Evolutionary conservation across 2,329 filamentous ascomycete species (phyloP).

Genomic region (Purpureocillium lavendulum): DNA sequence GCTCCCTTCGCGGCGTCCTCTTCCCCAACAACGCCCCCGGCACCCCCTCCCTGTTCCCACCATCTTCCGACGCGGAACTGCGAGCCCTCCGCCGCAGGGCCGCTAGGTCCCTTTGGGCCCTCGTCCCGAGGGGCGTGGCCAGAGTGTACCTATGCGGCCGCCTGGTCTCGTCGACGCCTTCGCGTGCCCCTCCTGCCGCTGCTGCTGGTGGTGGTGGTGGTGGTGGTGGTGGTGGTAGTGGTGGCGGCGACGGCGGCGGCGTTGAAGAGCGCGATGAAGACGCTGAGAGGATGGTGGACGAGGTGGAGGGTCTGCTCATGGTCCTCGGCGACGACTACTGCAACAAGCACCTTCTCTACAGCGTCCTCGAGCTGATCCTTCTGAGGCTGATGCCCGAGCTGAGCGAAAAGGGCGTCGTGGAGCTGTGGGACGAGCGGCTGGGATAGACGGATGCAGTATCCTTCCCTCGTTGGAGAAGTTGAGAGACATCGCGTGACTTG

Average conservation of each 20-base stretch:
- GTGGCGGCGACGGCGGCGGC: slow-evolving; percentile 10
- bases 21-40: slow-evolving; percentile 81
- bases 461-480: too few relatives aligned
- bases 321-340: slow-evolving; percentile 76
- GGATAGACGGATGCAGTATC: slow-evolving; percentile 11
- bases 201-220: too few relatives aligned
- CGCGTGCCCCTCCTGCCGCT: too few relatives aligned
- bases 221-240: too few relatives aligned
- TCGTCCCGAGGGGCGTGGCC: slow-evolving; percentile 38
- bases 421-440: slow-evolving; percentile 67
- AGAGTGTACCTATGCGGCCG: slow-evolving; percentile 42
- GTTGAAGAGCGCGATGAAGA: slow-evolving; percentile 14
- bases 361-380: slow-evolving; percentile 73
- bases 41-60: slow-evolving; percentile 51
- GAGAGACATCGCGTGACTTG: background rate
- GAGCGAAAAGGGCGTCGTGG: slow-evolving; percentile 58
- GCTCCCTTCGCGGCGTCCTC: slow-evolving; percentile 64
- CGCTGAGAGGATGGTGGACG: slow-evolving; percentile 35
- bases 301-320: slow-evolving; percentile 61
- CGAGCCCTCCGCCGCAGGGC: slow-evolving; percentile 57
- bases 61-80: slow-evolving; percentile 50
- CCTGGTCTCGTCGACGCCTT: slow-evolving; percentile 9
- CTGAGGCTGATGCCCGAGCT: slow-evolving; percentile 79
- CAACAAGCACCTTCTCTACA: slow-evolving; percentile 87
- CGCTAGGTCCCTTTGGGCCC: slow-evolving; percentile 47